Conservation (phyloP, 257 asterid genomes). For the Solanum ahanhuiri region DNA sequence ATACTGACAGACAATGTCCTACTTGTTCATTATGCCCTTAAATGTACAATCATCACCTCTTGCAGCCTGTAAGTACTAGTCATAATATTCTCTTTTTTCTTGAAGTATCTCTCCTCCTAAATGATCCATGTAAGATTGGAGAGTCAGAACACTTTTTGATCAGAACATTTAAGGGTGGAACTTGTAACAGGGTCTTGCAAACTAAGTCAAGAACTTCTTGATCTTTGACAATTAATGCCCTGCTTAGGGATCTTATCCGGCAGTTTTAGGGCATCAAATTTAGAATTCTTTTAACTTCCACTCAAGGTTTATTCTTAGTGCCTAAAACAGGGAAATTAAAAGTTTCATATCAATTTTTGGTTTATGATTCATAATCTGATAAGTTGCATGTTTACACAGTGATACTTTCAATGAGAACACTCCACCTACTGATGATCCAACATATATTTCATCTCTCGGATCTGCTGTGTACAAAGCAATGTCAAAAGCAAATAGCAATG, state of each 20-base stretch:
- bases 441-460: slow-evolving; percentile 79
- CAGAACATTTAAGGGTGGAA: background rate
- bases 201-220: background rate
- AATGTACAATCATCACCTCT: background rate
- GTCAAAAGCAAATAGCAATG: slow-evolving; percentile 74
- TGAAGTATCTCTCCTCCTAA: background rate
- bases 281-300: background rate
- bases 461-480: slow-evolving; percentile 83
- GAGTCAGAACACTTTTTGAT: background rate
- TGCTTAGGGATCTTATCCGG: background rate
- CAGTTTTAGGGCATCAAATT: background rate
- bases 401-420: slow-evolving; percentile 92
- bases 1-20: background rate
- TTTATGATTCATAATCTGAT: background rate
- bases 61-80: background rate
- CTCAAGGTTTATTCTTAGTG: background rate
- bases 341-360: background rate
- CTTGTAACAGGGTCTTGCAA: background rate
- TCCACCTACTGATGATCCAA: slow-evolving; percentile 84
- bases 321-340: background rate
- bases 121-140: background rate
- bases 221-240: background rate
- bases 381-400: slow-evolving; percentile 31
- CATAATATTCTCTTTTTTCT: background rate
- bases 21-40: background rate